Percentiles rank a stretch among this genome's conserved stretches.
Evolutionary conservation across 192 early-diverging fungal genomes (phyloP).

Genomic region (Gryganskiella cystojenkinii): DNA sequence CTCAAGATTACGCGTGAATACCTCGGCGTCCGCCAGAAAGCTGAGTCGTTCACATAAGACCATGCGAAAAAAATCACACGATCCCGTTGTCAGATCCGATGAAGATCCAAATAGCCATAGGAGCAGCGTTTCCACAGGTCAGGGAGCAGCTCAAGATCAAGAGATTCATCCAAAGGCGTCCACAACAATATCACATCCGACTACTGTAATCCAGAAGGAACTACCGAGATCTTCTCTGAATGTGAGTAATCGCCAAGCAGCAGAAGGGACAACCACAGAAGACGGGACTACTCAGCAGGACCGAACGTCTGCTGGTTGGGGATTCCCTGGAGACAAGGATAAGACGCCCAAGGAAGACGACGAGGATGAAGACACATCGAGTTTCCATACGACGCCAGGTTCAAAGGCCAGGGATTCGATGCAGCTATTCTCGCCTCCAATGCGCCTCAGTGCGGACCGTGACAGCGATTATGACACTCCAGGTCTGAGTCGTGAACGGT

Average conservation of each 20-base stretch:
- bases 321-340: neutral
- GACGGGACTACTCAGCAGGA: neutral
- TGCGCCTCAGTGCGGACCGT: neutral
- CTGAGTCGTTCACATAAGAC: slow-evolving; percentile 10
- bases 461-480: neutral
- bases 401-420: slow-evolving; percentile 37
- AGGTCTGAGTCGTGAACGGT: neutral
- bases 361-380: neutral
- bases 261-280: neutral
- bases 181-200: no score
- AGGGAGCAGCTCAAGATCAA: no score
- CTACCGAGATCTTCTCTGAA: no score
- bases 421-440: slow-evolving; percentile 17
- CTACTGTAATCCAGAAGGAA: no score
- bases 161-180: no score
- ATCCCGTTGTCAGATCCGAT: slow-evolving; percentile 2
- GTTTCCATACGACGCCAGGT: slow-evolving; percentile 7
- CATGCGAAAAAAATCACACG: slow-evolving; percentile 3
- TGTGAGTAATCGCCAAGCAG: no score
- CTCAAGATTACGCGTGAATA: slow-evolving; percentile 24
- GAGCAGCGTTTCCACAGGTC: neutral
- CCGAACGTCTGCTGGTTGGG: neutral
- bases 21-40: slow-evolving; percentile 28
- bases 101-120: neutral
- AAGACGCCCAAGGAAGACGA: neutral